Percentiles rank a stretch among this genome's conserved stretches.
phyloP scores from a whole-genome alignment of 129 eudicot species.

The Flaveria bidentis region DNA sequence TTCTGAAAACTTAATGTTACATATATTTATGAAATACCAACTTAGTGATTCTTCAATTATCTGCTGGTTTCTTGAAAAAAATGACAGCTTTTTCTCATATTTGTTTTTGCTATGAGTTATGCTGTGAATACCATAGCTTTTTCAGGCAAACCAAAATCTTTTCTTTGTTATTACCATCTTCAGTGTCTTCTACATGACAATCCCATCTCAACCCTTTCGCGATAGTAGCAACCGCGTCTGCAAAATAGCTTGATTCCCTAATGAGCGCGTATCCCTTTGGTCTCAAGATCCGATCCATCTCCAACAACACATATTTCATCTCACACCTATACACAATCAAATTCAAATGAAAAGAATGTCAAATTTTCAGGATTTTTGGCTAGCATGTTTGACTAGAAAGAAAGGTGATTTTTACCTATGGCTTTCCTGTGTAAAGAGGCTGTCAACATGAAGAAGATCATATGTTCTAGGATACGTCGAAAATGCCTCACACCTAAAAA shows the following conservation, averaged over 20 bases:
- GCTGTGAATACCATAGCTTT: conserved; percentile 85
- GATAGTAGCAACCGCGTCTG: conserved; percentile 58
- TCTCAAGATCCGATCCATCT: conserved; percentile 92
- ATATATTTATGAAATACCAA: conserved; percentile 31
- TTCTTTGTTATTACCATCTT: conserved; percentile 58
- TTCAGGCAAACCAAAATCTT: conserved; percentile 86
- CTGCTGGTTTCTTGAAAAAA: conserved; percentile 31
- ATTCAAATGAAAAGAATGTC: conserved; percentile 4
- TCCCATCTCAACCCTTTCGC: conserved; percentile 88
- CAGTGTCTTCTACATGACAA: conserved; percentile 74
- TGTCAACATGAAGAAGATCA: conserved; percentile 90
- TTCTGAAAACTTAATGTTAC: conserved; percentile 1
- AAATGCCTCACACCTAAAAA: conserved; percentile 92
- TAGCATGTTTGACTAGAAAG: conserved; percentile 12
- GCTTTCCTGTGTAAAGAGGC: conserved; percentile 88
- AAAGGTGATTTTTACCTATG: conserved; percentile 63
- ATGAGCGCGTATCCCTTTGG: conserved; percentile 82
- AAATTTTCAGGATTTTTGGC: neutral
- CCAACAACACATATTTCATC: conserved; percentile 82
- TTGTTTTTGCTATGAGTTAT: conserved; percentile 48
- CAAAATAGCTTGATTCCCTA: conserved; percentile 67
- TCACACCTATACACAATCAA: conserved; percentile 62
- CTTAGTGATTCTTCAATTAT: conserved; percentile 22
- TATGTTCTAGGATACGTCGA: conserved; percentile 98
- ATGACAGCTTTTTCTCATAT: conserved; percentile 19